Evolutionary conservation across 2,329 filamentous ascomycete species (phyloP).

Genomic region (Verticillium klebahnii): DNA sequence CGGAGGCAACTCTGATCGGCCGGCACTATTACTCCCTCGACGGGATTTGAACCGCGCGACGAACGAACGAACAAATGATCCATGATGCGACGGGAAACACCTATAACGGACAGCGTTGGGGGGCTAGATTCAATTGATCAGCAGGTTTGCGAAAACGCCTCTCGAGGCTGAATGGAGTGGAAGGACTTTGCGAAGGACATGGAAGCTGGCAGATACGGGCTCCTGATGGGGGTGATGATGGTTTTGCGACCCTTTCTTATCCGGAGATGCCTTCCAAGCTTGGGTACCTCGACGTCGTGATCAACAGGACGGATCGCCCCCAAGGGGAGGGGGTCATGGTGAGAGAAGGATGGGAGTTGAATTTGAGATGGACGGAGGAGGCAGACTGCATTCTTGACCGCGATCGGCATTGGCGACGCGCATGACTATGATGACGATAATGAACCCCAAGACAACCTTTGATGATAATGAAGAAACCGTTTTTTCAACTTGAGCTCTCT

Average conservation of each 20-base stretch:
- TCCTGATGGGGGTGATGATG: not conserved
- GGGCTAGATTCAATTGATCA: not conserved
- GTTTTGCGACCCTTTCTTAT: too few species aligned
- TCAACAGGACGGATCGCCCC: not conserved
- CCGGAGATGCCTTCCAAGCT: not conserved
- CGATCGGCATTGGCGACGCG: not conserved
- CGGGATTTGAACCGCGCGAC: not conserved
- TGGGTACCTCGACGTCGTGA: not conserved
- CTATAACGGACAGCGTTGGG: not conserved
- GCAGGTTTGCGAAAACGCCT: not conserved
- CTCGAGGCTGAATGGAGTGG: not conserved
- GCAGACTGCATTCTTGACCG: not conserved
- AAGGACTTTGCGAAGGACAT: not conserved
- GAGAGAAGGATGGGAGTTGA: not conserved
- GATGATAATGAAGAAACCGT: not conserved
- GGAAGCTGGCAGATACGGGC: not conserved
- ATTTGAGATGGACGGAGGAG: not conserved
- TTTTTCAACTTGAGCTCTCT: not conserved
- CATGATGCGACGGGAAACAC: not conserved
- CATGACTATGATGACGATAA: constrained; percentile 8
- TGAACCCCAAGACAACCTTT: constrained; percentile 5
- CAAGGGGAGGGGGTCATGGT: not conserved
- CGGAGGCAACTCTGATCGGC: constrained; percentile 9
- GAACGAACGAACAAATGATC: not conserved
- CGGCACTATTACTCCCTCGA: constrained; percentile 5